Evolutionary conservation across 202 grass and related monocot genomes (phyloP), one percentile per base, ranked within the genome.

Genomic region (Thinopyrum obtusiflorum): DNA sequence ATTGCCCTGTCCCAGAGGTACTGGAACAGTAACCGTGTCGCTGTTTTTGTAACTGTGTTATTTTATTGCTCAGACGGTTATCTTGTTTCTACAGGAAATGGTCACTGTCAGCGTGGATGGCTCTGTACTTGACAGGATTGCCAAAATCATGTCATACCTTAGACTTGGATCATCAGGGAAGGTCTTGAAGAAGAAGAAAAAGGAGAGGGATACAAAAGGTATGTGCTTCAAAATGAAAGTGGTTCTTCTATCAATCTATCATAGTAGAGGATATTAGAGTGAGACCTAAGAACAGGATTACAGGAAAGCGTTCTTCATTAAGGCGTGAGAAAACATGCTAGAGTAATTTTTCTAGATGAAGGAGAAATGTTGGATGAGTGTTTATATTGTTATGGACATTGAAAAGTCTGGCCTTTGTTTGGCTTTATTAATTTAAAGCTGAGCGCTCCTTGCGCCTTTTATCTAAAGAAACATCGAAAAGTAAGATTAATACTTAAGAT

Each of bases 101-200:
- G 93, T 96, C 53, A 96, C 93, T 86, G 97, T 98, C 77, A 92
- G 90, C 76, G 86, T 98, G 77, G 97, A 98, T 92, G 91, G 91
- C 96, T 91, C 97, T 87, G 93, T 99, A 24, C 92, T 99, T 57
- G 93, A 99, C 74, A 91, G 97, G 84, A 99, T 99, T 89, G 93
- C 97, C 88, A 99, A 99, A 91, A 99, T 99, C 77, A 99, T 99
- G 97, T 87, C 93, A 73, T 99, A 96, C 77, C 91, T 99, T 87
- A 87, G 93, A 80, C 93, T 99, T 85, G 95, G 92, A 93, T 95
- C 91, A 85, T 97, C 95, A 61, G 95, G 95, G 59, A 97, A 95
- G 80, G 95, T 97, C 68, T 85, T 97, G 35, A 97, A 95, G 91
- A 97, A 97, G 80, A 97, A 95, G 89, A 93, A 97, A 84, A 94